Evolutionary conservation across 495 filamentous ascomycete species (phyloP), one percentile per base, ranked within the genome.

Genomic region (Clohesyomyces aquaticus): DNA sequence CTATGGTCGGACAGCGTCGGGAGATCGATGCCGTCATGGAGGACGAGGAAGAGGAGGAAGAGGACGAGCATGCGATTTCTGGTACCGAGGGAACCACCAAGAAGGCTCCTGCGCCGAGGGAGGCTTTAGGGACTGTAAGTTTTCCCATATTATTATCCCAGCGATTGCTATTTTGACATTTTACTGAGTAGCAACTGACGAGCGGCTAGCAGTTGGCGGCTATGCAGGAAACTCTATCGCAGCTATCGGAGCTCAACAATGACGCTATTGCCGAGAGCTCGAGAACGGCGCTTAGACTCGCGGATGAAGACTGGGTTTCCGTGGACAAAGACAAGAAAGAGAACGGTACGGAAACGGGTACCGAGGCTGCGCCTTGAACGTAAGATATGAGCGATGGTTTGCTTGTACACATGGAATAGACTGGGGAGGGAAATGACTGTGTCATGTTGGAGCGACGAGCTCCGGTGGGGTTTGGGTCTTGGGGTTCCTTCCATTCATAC

Each of bases 231-330:
- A 55, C 67, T 14, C 55, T 70, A 4, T 47, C 52, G 23, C 67
- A 70, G 43, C 63, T 70, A 0, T 49, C 29, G 16, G 67, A 70
- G 4, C 59, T 70, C n/a, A 70, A 70, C 49, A 63, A 70, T 42
- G 67, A 63, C 3, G 67, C 67, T 28, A 65, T 70, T 22, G 53
- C 62, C 14, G 67, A 70, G 59, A 70, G 67, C 46, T 63, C 67
- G 12, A 25, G 67, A 26, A 63, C 67, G 4, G 67, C 67, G 9
- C 55, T 23, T 18, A 63, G 26, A 25, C 51, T 70, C 1, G 35
- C 67, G 16, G 58, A 59, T 12, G 51, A 55, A 21, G 61, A 66
- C 32, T 38, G 32, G 32, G 32, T 38, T 6, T 6, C 32, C 6
- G 32, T 38, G 6, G 32, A 38, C 6, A 38, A 38, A n/a, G n/a